phyloP scores from a whole-genome alignment of 805 yeast species.

The Wickerhamiella kazuoi region DNA sequence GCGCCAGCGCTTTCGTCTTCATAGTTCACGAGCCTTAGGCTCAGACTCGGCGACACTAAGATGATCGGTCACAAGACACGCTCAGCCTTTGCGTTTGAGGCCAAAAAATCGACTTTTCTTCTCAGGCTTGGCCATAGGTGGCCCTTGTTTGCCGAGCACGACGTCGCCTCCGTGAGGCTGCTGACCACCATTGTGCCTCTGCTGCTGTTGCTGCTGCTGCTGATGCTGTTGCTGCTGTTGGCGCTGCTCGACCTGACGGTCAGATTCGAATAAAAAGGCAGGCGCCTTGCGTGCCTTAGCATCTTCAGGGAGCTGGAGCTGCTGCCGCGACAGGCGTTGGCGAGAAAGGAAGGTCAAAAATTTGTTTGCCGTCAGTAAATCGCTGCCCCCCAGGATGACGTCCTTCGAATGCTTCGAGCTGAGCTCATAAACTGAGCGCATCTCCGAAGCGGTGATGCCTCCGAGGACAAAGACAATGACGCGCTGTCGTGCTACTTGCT shows the following conservation, averaged over 20 bases:
- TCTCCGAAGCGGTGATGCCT: constrained; percentile 71
- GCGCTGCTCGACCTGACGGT: constrained; percentile 8
- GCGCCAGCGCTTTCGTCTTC: too few species aligned
- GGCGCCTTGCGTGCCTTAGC: constrained; percentile 18
- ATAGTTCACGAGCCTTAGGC: too few species aligned
- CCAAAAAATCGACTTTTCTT: not conserved
- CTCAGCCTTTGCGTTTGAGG: not conserved
- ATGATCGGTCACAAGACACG: not conserved
- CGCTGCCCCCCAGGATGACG: constrained; percentile 66
- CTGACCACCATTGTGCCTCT: not conserved
- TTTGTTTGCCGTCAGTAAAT: constrained; percentile 31
- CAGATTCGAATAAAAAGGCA: constrained; percentile 17
- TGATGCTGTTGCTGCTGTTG: constrained; percentile 2
- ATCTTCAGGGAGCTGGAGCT: constrained; percentile 19
- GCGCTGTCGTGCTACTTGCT: constrained; percentile 38
- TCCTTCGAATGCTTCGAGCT: constrained; percentile 41
- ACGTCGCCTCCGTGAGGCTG: not conserved
- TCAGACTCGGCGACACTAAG: too few species aligned
- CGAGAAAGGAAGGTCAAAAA: constrained; percentile 19
- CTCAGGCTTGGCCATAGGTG: not conserved
- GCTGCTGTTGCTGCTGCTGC: constrained; percentile 1
- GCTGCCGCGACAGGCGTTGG: constrained; percentile 15
- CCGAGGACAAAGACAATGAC: constrained; percentile 74
- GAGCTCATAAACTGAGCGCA: constrained; percentile 56
- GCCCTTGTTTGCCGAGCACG: not conserved